Evolutionary conservation across 2,329 filamentous ascomycete species (phyloP), one percentile per base, ranked within the genome.

Genomic region (Calonectria ilicicola): DNA sequence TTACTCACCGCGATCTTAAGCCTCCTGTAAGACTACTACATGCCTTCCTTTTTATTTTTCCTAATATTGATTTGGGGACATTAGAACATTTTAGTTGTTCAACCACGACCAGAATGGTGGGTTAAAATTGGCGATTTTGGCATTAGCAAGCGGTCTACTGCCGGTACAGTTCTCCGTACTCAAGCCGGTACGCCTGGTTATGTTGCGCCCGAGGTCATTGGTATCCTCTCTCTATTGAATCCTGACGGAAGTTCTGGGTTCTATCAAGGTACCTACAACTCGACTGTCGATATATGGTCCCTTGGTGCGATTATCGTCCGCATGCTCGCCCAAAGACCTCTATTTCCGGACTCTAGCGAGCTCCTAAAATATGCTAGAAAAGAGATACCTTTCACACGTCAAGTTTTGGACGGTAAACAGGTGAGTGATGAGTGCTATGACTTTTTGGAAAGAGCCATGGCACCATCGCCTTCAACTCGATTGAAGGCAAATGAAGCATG

Each of bases 51-150:
- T 35, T 10, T n/a, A 10, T 6, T 17, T 19, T 5, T 2, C 3
- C 27, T 29, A n/a, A 2, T 1, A 35, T 21, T 56, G 7, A 12
- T 15, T 32, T 1, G 2, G 29, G 9, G 7, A 5, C 15, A 35
- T 35, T 21, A 56, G 51, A 56, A 56, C 12, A 56, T 56, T 15
- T 32, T 56, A 10, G 51, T 56, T 15, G 51, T 38, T 5, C 29
- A 38, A 2, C 51, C 29, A 38, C 10, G 51, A 2, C 51, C 51
- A 14, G 29, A 21, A 21, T 56, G 51, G 51, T 56, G 51, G 51
- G 51, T 38, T 2, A 56, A 56, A 38, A 56, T 56, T 6, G 51
- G 29, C 19, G 51, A 56, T 56, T 56, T 56, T 17, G 51, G 51
- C n/a, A 56, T 56, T 8, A 56, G 51, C 51, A 56, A 56, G 51